phyloP scores from a whole-genome alignment of 495 filamentous ascomycete species.

The Hypoxylon fuscum region DNA sequence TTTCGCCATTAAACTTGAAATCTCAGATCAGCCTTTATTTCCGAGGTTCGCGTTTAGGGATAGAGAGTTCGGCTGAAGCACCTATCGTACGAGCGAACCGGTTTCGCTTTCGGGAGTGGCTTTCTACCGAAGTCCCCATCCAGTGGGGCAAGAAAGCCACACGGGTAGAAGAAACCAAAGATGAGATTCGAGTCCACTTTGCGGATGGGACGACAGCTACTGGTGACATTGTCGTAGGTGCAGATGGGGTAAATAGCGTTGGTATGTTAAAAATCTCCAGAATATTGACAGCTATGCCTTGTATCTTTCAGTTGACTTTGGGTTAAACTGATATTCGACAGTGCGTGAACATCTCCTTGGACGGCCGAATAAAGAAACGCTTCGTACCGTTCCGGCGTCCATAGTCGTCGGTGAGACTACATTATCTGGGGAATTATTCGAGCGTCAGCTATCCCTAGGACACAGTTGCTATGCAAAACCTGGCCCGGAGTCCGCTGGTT shows the following conservation, averaged over 20 bases:
- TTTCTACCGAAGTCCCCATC: constrained; percentile 44
- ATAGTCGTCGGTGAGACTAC: constrained; percentile 36
- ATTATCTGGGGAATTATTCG: constrained; percentile 35
- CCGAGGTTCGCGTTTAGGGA: constrained; percentile 6
- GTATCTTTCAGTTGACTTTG: neutral
- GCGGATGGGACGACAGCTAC: constrained; percentile 69
- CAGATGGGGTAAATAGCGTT: constrained; percentile 56
- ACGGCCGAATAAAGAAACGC: constrained; percentile 36
- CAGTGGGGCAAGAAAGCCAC: constrained; percentile 45
- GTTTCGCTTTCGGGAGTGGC: constrained; percentile 43
- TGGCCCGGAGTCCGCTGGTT: constrained; percentile 2
- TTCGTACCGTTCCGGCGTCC: constrained; percentile 26
- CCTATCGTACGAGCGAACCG: constrained; percentile 61
- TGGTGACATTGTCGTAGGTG: constrained; percentile 55
- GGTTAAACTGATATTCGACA: constrained; percentile 5
- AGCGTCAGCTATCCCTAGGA: constrained; percentile 42
- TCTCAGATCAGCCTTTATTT: constrained; percentile 54
- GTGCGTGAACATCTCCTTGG: constrained; percentile 44
- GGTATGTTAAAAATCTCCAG: constrained; percentile 27
- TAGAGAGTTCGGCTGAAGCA: constrained; percentile 40
- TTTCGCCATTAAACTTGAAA: constrained; percentile 56
- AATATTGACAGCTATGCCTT: neutral
- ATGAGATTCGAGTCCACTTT: constrained; percentile 71
- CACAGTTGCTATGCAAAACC: constrained; percentile 35
- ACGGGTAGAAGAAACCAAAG: constrained; percentile 45